These are phyloP conservation scores for Peziza echinospora DNA, from an alignment of 495 filamentous ascomycete genomes.

Conservation along the genomic window DNA sequence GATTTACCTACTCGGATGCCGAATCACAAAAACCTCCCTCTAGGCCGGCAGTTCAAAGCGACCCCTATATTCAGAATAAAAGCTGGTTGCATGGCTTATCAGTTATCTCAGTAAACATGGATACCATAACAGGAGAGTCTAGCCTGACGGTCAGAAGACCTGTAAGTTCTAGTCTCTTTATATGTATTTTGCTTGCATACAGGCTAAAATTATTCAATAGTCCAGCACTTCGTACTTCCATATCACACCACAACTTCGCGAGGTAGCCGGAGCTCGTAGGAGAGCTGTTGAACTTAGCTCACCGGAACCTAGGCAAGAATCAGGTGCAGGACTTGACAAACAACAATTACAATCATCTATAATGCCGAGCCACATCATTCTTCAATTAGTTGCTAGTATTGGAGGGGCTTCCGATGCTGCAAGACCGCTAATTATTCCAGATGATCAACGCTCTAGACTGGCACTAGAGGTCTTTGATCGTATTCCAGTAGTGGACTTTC, in stretches of 20 bases:
- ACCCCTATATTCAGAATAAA: conserved; percentile 27
- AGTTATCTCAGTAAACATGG: conserved; percentile 68
- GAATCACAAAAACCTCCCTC: conserved; percentile 25
- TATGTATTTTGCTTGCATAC: too few species aligned
- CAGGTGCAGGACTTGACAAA: conserved; percentile 2
- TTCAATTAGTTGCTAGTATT: conserved; percentile 56
- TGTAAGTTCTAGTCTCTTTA: too few species aligned
- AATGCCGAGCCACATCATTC: conserved; percentile 63
- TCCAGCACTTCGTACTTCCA: too few species aligned
- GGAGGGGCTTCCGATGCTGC: conserved; percentile 30
- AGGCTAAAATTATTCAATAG: too few species aligned
- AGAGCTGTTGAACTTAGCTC: too few species aligned
- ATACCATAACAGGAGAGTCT: conserved; percentile 41
- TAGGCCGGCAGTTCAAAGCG: not conserved
- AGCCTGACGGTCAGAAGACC: conserved; percentile 16
- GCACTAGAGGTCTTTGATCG: conserved; percentile 65
- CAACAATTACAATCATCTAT: conserved; percentile 21
- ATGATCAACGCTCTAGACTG: conserved; percentile 57
- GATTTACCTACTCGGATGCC: conserved; percentile 66
- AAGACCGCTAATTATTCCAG: conserved; percentile 58
- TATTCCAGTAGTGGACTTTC: conserved; percentile 76
- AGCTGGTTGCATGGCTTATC: conserved; percentile 79
- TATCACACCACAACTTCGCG: too few species aligned
- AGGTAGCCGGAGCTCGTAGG: too few species aligned
- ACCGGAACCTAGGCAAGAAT: too few species aligned